Conservation (phyloP, 2,329 filamentous ascomycete species). For the Exophiala lecanii-corni region DNA sequence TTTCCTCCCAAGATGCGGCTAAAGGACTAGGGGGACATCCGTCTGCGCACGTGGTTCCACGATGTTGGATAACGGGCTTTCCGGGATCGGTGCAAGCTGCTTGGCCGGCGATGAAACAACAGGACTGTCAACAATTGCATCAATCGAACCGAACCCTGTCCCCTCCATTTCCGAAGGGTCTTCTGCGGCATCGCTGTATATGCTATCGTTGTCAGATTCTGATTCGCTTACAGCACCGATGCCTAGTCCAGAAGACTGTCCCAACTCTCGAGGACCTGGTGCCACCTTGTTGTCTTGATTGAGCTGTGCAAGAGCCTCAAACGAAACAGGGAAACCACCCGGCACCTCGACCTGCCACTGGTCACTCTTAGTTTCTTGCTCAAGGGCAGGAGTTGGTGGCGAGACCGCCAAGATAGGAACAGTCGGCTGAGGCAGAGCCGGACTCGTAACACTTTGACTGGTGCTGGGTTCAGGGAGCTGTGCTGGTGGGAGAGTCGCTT, state of each 20-base stretch:
- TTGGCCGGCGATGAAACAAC: conserved; percentile 9
- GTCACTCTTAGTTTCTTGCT: conserved; percentile 30
- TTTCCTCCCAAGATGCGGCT: conserved; percentile 27
- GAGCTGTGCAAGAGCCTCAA: conserved; percentile 8
- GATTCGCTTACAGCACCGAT: conserved; percentile 13
- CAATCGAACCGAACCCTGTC: conserved; percentile 47
- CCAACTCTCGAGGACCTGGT: background rate
- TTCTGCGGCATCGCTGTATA: conserved; percentile 41
- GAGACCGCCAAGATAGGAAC: conserved; percentile 45
- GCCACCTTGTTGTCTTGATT: conserved; percentile 5
- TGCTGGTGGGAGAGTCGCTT: background rate
- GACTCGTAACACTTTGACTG: background rate
- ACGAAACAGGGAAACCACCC: conserved; percentile 52
- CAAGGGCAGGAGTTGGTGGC: conserved; percentile 44
- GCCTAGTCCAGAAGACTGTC: background rate
- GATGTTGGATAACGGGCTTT: conserved; percentile 18
- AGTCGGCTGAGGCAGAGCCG: background rate
- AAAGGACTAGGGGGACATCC: background rate
- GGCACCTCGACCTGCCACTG: conserved; percentile 48
- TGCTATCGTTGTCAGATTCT: conserved; percentile 34
- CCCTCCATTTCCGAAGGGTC: conserved; percentile 32
- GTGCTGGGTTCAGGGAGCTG: background rate
- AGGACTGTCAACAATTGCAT: conserved; percentile 43
- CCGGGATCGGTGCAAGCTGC: conserved; percentile 13
- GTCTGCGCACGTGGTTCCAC: conserved; percentile 4